phyloP scores from a whole-genome alignment of 768 basidiomycete genomes.

The Russula sp. region DNA sequence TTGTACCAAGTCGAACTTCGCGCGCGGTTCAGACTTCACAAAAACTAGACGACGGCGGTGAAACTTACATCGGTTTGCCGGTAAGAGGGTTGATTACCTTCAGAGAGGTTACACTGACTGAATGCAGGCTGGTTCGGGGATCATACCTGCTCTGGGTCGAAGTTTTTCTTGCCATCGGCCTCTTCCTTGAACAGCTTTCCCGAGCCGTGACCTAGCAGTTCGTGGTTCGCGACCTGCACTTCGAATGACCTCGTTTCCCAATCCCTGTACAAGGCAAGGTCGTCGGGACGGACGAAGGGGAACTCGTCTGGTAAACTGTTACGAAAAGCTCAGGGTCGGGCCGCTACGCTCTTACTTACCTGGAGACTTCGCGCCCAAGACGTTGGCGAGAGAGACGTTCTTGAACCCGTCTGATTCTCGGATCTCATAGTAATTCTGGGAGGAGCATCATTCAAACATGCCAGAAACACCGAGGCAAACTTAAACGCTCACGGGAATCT shows the following conservation, averaged over 20 bases:
- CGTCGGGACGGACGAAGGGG: constrained; percentile 79
- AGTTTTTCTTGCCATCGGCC: constrained; percentile 73
- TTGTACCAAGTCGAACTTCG: constrained; percentile 79
- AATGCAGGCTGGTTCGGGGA: not conserved
- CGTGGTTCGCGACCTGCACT: constrained; percentile 87
- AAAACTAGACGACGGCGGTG: not conserved
- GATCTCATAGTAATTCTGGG: constrained; percentile 75
- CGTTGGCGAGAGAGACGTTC: constrained; percentile 82
- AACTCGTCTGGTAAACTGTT: constrained; percentile 40
- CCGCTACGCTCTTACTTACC: constrained; percentile 38
- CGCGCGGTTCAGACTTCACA: not conserved
- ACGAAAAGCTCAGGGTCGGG: not conserved
- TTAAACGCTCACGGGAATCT: constrained; percentile 55
- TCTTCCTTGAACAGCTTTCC: constrained; percentile 80
- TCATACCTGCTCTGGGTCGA: constrained; percentile 58
- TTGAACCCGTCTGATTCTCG: constrained; percentile 81
- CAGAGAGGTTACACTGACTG: not conserved
- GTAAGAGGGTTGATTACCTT: constrained; percentile 81
- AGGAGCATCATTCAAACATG: not conserved
- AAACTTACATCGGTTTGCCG: constrained; percentile 59
- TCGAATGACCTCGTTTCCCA: constrained; percentile 82
- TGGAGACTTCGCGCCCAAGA: constrained; percentile 82
- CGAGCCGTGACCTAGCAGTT: constrained; percentile 79
- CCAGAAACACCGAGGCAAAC: not conserved
- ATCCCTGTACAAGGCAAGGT: constrained; percentile 62